Base-by-base conservation (phyloP, 331 rosid species). In the Prunus yedoensis region DNA sequence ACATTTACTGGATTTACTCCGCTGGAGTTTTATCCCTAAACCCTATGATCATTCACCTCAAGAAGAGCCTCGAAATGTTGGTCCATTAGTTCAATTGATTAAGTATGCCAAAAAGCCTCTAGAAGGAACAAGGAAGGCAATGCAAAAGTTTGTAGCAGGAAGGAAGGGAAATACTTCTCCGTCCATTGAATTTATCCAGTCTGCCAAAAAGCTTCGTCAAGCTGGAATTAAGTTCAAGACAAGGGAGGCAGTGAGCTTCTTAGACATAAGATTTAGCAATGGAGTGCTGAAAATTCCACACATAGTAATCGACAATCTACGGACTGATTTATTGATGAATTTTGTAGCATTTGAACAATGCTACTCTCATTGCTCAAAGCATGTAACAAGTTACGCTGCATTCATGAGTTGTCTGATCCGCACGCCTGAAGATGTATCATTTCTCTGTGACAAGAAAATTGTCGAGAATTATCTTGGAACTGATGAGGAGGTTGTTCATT, bases 321-420 rank as follows among this genome's bases (percentile, higher is more conserved):
- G 2, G 6, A 50, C 62, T 3, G 47, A 70, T 27, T 11, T 50
- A n/a, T 50, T 50, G 3, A 10, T 30, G 3, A 51, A 70, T 1
- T 70, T 70, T 0, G 30, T 51, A 3, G 62, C 74, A 52, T 70
- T 70, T n/a, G 74, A 70, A 52, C 62, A 70, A 30, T 2, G 74
- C 18, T 51, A 70, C 62, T 50, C 47, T 51, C 25, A 70, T 51
- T 30, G 46, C 15, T 3, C 62, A 11, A 51, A 21, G 12, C 20
- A 70, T 4, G 30, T 51, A 11, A 70, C 49, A 16, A 15, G 47
- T 28, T 51, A 70, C 2, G 47, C 27, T 30, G 47, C 10, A 4
- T 51, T 70, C 61, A 28, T 70, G 74, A 70, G n/a, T 30, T 69
- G 61, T 8, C 61, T 69, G 21, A 20, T 69, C 23, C 47, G 28